Base-by-base conservation (phyloP, 2,329 filamentous ascomycete species). In the Canariomyces notabilis region DNA sequence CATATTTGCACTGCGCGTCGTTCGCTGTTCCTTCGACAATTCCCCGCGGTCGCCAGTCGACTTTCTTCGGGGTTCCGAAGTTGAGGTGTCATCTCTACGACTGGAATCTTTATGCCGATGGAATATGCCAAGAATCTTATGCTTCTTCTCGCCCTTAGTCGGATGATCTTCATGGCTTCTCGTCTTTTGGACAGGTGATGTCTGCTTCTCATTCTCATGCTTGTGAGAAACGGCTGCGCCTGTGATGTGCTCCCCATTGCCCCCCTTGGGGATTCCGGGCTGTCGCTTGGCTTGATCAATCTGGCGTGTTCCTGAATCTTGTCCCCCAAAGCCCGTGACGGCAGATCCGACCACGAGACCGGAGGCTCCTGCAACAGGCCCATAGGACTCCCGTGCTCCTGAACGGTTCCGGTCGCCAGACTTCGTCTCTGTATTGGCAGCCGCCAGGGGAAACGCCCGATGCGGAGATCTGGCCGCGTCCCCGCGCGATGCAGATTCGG, bases 41-140 rank as follows among this genome's bases (percentile, higher is more conserved):
- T 52, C 45, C 11, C 14, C 15, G 11, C 16, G 39, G 6, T 46
- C 35, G n/a, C 19, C 23, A 18, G 12, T 31, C 7, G 37, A 40
- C n/a, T 42, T 44, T n/a, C 46, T 49, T 20, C 34, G 41, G 5
- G 15, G 42, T 20, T 50, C 40, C 3, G 12, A 3, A 4, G 35
- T 21, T 1, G 50, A 33, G 3, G 37, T 47, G 5, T 47, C 43
- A 5, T 52, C 41, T 11, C 42, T 36, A 12, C 29, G 18, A 35
- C 46, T 42, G 14, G 53, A 43, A 21, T 52, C 48, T 44, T 56
- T 58, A 46, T 52, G 37, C 14, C 55, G 50, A 29, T 53, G 50
- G 49, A 59, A 58, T 37, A 58, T 49, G 19, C 57, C 52, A 9
- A 58, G 35, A 14, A 59, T 46, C n/a, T 37, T 44, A 32, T 52